These are phyloP conservation scores for Mycena alexandri DNA, from an alignment of 768 basidiomycete species.

Conservation along the genomic window DNA sequence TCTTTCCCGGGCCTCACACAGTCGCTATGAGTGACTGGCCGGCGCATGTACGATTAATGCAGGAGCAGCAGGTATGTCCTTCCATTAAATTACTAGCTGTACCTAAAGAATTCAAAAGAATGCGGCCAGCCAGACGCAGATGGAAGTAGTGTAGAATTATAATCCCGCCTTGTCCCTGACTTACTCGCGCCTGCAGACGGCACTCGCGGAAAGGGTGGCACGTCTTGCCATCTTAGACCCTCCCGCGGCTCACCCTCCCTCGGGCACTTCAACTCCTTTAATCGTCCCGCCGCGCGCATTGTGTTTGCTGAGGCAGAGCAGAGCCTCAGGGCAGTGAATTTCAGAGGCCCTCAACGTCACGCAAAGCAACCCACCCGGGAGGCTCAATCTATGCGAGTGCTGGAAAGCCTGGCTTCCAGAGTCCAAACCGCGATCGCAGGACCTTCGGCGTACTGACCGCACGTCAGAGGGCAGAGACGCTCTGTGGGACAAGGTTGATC, in stretches of 20 bases:
- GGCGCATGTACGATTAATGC: not conserved
- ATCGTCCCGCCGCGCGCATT: not conserved
- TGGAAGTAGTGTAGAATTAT: not conserved
- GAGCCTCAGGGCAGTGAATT: not conserved
- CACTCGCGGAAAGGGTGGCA: not conserved
- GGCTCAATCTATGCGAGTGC: not conserved
- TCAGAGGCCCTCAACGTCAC: slow-evolving; percentile 6
- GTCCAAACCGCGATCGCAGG: slow-evolving; percentile 3
- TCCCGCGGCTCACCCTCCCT: not conserved
- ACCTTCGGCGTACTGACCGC: not conserved
- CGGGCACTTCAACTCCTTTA: not conserved
- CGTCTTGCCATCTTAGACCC: not conserved
- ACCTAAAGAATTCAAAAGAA: not conserved
- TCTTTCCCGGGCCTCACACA: not conserved
- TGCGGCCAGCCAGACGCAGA: not conserved
- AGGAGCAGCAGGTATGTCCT: not conserved
- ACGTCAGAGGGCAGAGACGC: not conserved
- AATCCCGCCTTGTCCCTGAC: not conserved
- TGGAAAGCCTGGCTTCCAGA: not conserved
- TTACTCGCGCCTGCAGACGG: slow-evolving; percentile 8
- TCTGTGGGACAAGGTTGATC: slow-evolving; percentile 14
- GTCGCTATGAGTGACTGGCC: not conserved
- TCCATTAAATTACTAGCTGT: no score
- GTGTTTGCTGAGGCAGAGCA: not conserved
- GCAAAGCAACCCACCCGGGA: slow-evolving; percentile 13